phyloP scores from a whole-genome alignment of 1,284 basidiomycete genomes.

The Phylloporus sp. region DNA sequence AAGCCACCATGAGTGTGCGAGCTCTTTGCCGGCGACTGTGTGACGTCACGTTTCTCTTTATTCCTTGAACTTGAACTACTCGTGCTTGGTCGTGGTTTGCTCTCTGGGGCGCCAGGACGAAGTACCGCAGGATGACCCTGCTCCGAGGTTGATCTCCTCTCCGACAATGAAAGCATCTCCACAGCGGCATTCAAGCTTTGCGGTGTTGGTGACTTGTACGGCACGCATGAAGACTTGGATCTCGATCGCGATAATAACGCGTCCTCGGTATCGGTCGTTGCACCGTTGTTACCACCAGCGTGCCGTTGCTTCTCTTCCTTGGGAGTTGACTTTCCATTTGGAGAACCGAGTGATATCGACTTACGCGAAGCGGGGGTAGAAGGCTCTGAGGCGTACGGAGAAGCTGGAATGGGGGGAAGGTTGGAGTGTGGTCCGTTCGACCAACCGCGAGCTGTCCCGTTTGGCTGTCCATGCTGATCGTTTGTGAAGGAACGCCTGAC shows the following conservation, averaged over 20 bases:
- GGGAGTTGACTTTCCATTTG: constrained; percentile 37
- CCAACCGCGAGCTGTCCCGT: constrained; percentile 33
- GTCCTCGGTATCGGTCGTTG: constrained; percentile 39
- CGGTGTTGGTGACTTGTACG: constrained; percentile 54
- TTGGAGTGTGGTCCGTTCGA: constrained; percentile 37
- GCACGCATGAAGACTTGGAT: constrained; percentile 58
- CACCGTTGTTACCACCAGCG: constrained; percentile 23
- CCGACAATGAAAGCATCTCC: constrained; percentile 61
- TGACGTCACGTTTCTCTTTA: constrained; percentile 43
- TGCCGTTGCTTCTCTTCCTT: constrained; percentile 37
- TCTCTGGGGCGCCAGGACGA: constrained; percentile 29
- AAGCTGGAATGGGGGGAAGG: constrained; percentile 47
- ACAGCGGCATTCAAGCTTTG: constrained; percentile 67
- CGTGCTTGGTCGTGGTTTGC: constrained; percentile 42
- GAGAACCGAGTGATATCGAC: constrained; percentile 33
- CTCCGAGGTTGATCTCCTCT: constrained; percentile 47
- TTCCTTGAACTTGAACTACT: constrained; percentile 39
- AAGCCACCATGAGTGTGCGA: constrained; percentile 45
- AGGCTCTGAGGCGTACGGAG: constrained; percentile 45
- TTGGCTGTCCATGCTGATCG: constrained; percentile 38
- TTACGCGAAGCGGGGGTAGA: constrained; percentile 46
- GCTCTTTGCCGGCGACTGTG: constrained; percentile 51
- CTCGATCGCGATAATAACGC: constrained; percentile 41
- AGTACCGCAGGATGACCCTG: constrained; percentile 35
- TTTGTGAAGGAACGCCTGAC: constrained; percentile 43